Base-by-base conservation (phyloP, 306 rosid species). In the Cyamopsis tetragonoloba region DNA sequence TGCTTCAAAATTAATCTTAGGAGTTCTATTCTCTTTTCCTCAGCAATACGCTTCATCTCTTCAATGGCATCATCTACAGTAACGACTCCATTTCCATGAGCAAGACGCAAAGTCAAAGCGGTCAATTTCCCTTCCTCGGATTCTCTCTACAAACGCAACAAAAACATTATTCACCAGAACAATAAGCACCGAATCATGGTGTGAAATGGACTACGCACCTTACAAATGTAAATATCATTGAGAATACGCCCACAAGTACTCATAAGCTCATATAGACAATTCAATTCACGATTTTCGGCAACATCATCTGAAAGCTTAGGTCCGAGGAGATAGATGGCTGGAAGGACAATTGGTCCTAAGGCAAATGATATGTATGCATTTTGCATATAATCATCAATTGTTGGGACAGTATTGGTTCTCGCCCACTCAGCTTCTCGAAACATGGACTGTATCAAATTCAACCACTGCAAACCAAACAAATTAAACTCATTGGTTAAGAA, bases 261-360 rank as follows among this genome's bases (percentile, higher is more conserved):
- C 91, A 83, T 78, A 13, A 87, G 79, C 73, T 75, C 74, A 63
- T 12, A 89, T 2, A 93, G 81, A 64, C 31, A 4, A 66, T 83
- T 30, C 70, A 71, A 59, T 68, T 93, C 90, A 0, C 74, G 48
- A 72, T 7, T 83, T 71, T 62, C 77, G 10, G 71, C 64, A 14
- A 19, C 74, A 24, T 70, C 79, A 47, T 72, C 75, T 2, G 95
- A 76, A 73, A 84, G 88, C 82, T 81, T 79, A 63, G 93, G 96
- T 62, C 96, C 98, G 1, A 89, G 73, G 14, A 93, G 81, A 64
- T 81, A 88, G 50, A 89, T 87, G 11, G 88, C 61, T 30, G 96
- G 93, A 67, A 93, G 98, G 62, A 93, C 87, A 4, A 83, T 80
- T 19, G 93, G 87, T 61, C 97, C 97, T 13, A 88, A 77, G 67